A percentile compares a stretch with the other conserved stretches of the same genome.
Conservation (phyloP, 2,329 filamentous ascomycete species). For the Helotiales sp. region DNA sequence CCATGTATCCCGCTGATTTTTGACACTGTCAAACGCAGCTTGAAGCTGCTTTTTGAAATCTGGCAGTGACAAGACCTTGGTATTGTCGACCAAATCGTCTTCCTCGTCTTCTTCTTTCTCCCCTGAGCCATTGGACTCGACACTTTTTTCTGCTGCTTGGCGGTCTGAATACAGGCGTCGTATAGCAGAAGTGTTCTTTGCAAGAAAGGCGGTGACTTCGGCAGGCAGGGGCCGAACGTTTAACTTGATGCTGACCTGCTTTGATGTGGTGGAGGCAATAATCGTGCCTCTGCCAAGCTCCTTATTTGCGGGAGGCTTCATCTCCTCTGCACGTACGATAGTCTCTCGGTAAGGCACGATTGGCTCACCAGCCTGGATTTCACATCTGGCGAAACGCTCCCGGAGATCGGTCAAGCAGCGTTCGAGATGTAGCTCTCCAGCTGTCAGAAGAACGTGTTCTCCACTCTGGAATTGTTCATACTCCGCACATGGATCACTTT, state of each 20-base stretch:
- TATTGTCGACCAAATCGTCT: conserved; percentile 56
- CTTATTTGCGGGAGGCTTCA: conserved; percentile 84
- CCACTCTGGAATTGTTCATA: conserved; percentile 92
- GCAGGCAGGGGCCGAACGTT: conserved; percentile 76
- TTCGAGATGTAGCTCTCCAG: conserved; percentile 92
- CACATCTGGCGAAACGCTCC: conserved; percentile 89
- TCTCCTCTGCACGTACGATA: conserved; percentile 83
- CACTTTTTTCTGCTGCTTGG: conserved; percentile 46
- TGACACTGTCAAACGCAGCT: conserved; percentile 66
- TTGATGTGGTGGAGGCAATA: conserved; percentile 74
- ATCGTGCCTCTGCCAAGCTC: conserved; percentile 84
- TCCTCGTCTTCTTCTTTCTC: conserved; percentile 46
- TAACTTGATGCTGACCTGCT: conserved; percentile 77
- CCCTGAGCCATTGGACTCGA: conserved; percentile 25
- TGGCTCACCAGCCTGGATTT: conserved; percentile 89
- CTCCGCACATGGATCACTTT: conserved; percentile 92
- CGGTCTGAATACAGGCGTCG: conserved; percentile 76
- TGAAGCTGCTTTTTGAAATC: conserved; percentile 78
- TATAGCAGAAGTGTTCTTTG: conserved; percentile 76
- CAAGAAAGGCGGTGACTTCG: conserved; percentile 80
- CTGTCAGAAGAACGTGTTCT: conserved; percentile 92
- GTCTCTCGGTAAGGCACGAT: conserved; percentile 97
- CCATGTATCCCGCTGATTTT: conserved; percentile 76
- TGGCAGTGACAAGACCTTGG: conserved; percentile 63
- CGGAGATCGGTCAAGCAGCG: conserved; percentile 89